Evolutionary conservation across 2,329 filamentous ascomycete genomes (phyloP).

Genomic region (Diaporthe velutina): DNA sequence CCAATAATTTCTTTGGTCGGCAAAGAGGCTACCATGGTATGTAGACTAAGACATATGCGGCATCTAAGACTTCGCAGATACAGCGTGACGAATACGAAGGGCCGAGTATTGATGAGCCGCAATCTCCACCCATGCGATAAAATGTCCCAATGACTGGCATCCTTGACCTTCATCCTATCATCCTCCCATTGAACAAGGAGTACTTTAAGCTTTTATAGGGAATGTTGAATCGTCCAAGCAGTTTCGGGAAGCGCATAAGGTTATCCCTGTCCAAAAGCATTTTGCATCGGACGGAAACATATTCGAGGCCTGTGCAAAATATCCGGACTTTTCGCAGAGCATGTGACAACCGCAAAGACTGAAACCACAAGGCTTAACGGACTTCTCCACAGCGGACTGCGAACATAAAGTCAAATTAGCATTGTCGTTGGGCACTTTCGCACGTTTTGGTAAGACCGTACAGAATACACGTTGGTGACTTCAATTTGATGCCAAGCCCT

Average conservation of each 20-base stretch:
- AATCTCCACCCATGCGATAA: not conserved
- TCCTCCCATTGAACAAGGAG: too few species aligned
- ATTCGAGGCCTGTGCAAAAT: not conserved
- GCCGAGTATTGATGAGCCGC: not conserved
- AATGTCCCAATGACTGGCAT: too few species aligned
- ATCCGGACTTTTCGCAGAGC: not conserved
- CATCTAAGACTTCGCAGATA: not conserved
- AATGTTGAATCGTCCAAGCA: not conserved
- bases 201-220: not conserved
- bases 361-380: not conserved
- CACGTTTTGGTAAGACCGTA: not conserved
- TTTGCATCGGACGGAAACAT: not conserved
- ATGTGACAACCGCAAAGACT: not conserved
- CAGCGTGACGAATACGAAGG: not conserved
- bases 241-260: slow-evolving; percentile 1
- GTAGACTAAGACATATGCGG: too few species aligned
- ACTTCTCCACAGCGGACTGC: not conserved
- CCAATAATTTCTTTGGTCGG: too few species aligned
- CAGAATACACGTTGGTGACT: not conserved
- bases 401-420: not conserved
- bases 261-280: not conserved
- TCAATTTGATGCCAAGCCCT: not conserved
- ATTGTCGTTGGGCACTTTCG: not conserved
- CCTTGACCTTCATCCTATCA: not conserved
- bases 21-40: too few species aligned